These are phyloP conservation scores for Phytophthora sp. DNA, from an alignment of 352 stramenopile species.

Conservation along the genomic window DNA sequence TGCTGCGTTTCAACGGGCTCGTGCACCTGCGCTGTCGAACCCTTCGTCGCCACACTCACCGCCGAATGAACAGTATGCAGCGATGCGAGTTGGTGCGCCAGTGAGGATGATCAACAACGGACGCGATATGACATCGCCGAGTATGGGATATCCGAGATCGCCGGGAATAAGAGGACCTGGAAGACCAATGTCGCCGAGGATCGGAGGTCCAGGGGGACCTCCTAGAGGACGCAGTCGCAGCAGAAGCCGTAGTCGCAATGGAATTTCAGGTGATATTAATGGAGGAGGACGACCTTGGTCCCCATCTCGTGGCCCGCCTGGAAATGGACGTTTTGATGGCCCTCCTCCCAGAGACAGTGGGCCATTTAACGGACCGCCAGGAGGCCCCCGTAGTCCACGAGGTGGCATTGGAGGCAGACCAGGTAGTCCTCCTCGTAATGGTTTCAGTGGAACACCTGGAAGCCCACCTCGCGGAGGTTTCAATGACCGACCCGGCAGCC, in stretches of 20 bases:
- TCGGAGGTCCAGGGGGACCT: slow-evolving; percentile 4
- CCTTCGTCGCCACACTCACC: slow-evolving; percentile 24
- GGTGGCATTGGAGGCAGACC: slow-evolving; percentile 19
- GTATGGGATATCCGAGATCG: slow-evolving; percentile 11
- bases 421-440: slow-evolving; percentile 18
- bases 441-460: slow-evolving; percentile 5
- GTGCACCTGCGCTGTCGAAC: slow-evolving; percentile 30
- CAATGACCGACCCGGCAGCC: slow-evolving; percentile 14
- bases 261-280: slow-evolving; percentile 37
- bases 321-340: slow-evolving; percentile 38
- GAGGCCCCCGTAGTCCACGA: slow-evolving; percentile 20
- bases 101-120: slow-evolving; percentile 41
- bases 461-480: slow-evolving; percentile 20
- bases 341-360: slow-evolving; percentile 26
- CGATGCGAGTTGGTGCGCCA: slow-evolving; percentile 22
- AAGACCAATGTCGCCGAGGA: slow-evolving; percentile 2
- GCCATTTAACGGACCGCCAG: slow-evolving; percentile 23
- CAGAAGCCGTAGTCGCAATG: slow-evolving; percentile 46
- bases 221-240: slow-evolving; percentile 34
- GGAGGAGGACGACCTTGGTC: slow-evolving; percentile 24
- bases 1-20: slow-evolving; percentile 34
- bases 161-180: slow-evolving; percentile 25
- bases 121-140: slow-evolving; percentile 34
- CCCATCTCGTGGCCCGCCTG: slow-evolving; percentile 23
- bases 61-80: slow-evolving; percentile 40